A percentile compares a stretch with the other conserved stretches of the same genome.
These are phyloP conservation scores for Plasmodium vinckei DNA, from an alignment of 169 alveolate species.

Conservation along the genomic window DNA sequence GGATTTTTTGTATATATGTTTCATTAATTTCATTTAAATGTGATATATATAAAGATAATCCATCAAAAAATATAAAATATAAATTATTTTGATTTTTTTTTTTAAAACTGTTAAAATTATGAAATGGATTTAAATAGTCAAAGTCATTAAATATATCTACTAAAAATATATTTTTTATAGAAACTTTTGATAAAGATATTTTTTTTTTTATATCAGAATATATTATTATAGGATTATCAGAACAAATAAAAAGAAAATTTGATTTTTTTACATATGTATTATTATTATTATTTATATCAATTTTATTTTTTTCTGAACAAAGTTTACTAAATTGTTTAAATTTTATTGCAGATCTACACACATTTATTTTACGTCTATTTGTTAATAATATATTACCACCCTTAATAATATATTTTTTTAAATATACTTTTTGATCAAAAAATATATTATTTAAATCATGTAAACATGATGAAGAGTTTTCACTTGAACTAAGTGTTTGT, in stretches of 20 bases:
- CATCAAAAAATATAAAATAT: slow-evolving; percentile 66
- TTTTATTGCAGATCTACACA: slow-evolving; percentile 30
- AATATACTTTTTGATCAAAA: slow-evolving; percentile 57
- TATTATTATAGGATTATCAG: slow-evolving; percentile 57
- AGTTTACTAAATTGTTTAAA: slow-evolving; percentile 34
- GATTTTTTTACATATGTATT: slow-evolving; percentile 1
- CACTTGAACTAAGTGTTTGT: background rate
- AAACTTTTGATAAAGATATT: slow-evolving; percentile 37
- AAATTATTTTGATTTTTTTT: slow-evolving; percentile 60
- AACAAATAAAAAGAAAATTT: slow-evolving; percentile 62
- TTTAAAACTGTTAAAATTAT: slow-evolving; percentile 47
- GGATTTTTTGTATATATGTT: slow-evolving; percentile 40
- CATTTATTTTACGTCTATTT: slow-evolving; percentile 39
- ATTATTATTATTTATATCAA: slow-evolving; percentile 43
- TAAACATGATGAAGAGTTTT: too few species aligned
- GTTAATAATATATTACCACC: slow-evolving; percentile 30
- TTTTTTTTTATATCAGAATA: slow-evolving; percentile 61
- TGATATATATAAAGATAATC: slow-evolving; percentile 29
- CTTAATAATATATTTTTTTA: slow-evolving; percentile 40
- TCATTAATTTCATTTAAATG: slow-evolving; percentile 55
- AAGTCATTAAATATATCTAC: slow-evolving; percentile 71
- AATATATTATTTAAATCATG: slow-evolving; percentile 32
- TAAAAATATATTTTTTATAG: slow-evolving; percentile 51
- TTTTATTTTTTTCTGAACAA: slow-evolving; percentile 36
- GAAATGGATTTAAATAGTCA: slow-evolving; percentile 69